Conservation (phyloP, 1,284 basidiomycete species). For the Fomitopsis pinicola region DNA sequence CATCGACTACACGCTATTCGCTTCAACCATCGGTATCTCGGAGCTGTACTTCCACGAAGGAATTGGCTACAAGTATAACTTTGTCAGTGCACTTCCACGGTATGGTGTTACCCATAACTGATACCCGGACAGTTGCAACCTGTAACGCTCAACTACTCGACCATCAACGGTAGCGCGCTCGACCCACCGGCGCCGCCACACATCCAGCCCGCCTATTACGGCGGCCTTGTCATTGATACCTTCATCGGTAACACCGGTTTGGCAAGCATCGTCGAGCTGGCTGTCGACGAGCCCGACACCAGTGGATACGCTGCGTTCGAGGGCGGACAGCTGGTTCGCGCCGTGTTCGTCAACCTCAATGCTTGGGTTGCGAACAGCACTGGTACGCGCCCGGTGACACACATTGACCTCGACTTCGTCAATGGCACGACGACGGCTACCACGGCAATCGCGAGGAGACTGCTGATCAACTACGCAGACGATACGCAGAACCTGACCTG, state of each 20-base stretch:
- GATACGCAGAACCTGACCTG: slow-evolving; percentile 52
- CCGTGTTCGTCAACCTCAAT: slow-evolving; percentile 53
- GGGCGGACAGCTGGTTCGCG: slow-evolving; percentile 36
- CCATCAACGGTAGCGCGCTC: slow-evolving; percentile 45
- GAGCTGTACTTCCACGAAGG: slow-evolving; percentile 39
- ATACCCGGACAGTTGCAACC: slow-evolving; percentile 45
- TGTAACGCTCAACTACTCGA: slow-evolving; percentile 45
- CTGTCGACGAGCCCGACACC: slow-evolving; percentile 43
- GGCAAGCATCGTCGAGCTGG: slow-evolving; percentile 48
- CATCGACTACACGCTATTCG: slow-evolving; percentile 58
- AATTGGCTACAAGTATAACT: slow-evolving; percentile 41
- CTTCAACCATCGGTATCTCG: slow-evolving; percentile 32
- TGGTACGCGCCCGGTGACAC: slow-evolving; percentile 34
- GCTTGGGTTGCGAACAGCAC: slow-evolving; percentile 41
- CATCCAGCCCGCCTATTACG: slow-evolving; percentile 60
- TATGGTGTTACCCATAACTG: neutral
- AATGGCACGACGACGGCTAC: slow-evolving; percentile 14
- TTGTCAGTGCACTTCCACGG: slow-evolving; percentile 23
- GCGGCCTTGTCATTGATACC: slow-evolving; percentile 45
- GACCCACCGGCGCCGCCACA: slow-evolving; percentile 45
- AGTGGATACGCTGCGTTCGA: slow-evolving; percentile 65
- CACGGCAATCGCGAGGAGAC: slow-evolving; percentile 6
- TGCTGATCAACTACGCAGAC: slow-evolving; percentile 45
- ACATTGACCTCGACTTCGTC: slow-evolving; percentile 39
- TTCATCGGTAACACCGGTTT: slow-evolving; percentile 36